Base-by-base conservation (phyloP, 129 eudicot species). In the Deinandra increscens region DNA sequence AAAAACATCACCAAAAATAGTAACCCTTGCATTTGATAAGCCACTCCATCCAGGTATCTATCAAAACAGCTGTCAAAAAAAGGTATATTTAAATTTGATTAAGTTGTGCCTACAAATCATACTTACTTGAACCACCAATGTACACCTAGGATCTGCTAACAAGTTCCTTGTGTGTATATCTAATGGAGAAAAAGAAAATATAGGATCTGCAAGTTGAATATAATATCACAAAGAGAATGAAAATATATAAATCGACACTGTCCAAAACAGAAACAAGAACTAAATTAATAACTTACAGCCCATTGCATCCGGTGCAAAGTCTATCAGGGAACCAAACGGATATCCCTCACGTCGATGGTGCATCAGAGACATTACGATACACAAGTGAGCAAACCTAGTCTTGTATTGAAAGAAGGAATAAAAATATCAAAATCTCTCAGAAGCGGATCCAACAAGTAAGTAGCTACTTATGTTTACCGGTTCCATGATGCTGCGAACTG, bases 1-100 rank as follows among this genome's bases (percentile, higher is more conserved):
- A 51, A 45, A 81, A 62, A 94, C 97, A 76, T 89, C 97, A 18
- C 99, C 99, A 66, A 93, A 93, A 73, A 93, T 87, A 49, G 99
- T 89, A 51, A 87, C 99, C 76, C 99, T 91, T 44, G 99, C 99
- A 76, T 94, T 94, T 18, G 99, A 94, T 78, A 94, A 82, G 79
- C 99, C 90, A 78, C 97, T 89, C 99, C 99, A 94, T 78, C 99
- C 99, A 76, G 99, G 99, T 79, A 89, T 89, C 98, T 92, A 68
- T 15, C 26, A 66, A 79, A 55, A 54, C 56, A 76, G 71, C 44
- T 44, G 69, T 66, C 76, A 74, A 34, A 48, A 62, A 77, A 65
- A 69, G 59, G 66, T 43, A 64, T 22, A 50, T 59, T 3, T 13
- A 68, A 37, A 77, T 22, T 15, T 53, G 17, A 22, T 65, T 15